Conservation (phyloP, 2,329 filamentous ascomycete genomes). For the Fusarium drepaniforme region DNA sequence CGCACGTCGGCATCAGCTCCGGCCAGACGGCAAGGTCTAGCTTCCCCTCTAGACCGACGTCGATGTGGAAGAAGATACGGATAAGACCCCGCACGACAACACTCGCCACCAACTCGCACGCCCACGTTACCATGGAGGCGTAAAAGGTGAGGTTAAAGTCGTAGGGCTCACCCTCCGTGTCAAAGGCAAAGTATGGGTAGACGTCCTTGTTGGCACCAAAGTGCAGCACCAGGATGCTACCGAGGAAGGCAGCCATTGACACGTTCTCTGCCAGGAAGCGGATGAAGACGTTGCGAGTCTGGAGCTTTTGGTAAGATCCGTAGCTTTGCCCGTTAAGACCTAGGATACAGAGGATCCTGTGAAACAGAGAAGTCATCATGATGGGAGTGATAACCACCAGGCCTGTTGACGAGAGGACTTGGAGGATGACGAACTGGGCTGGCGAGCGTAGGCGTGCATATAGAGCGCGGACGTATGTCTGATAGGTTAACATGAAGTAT, state of each 20-base stretch:
- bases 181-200: slow-evolving; percentile 78
- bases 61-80: slow-evolving; percentile 68
- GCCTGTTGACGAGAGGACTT: slow-evolving; percentile 71
- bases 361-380: slow-evolving; percentile 71
- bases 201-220: slow-evolving; percentile 76
- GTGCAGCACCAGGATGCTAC: slow-evolving; percentile 74
- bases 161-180: slow-evolving; percentile 62
- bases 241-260: slow-evolving; percentile 76
- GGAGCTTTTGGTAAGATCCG: slow-evolving; percentile 73
- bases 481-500: slow-evolving; percentile 77
- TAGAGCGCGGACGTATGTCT: slow-evolving; percentile 77
- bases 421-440: slow-evolving; percentile 73
- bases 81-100: slow-evolving; percentile 71
- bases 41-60: slow-evolving; percentile 74
- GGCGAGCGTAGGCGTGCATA: slow-evolving; percentile 77
- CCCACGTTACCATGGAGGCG: slow-evolving; percentile 74
- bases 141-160: slow-evolving; percentile 74
- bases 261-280: slow-evolving; percentile 76
- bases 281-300: slow-evolving; percentile 75
- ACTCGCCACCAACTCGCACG: slow-evolving; percentile 73
- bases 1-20: slow-evolving; percentile 74
- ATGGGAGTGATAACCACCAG: slow-evolving; percentile 74
- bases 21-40: slow-evolving; percentile 75
- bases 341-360: slow-evolving; percentile 66
- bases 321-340: slow-evolving; percentile 71